Evolutionary conservation across 352 stramenopile species (phyloP).

Genomic region (Phytophthora litchii): DNA sequence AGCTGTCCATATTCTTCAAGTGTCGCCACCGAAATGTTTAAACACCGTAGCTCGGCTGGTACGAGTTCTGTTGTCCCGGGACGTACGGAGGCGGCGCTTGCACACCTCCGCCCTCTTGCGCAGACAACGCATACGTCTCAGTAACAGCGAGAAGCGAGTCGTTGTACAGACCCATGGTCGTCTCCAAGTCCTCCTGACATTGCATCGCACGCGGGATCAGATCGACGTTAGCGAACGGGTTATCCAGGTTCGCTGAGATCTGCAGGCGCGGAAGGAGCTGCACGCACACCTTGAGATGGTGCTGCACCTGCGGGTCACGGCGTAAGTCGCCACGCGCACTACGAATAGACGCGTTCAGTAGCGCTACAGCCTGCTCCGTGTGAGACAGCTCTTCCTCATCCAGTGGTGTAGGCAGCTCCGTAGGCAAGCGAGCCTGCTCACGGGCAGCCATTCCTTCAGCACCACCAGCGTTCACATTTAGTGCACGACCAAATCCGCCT

Average conservation of each 20-base stretch:
- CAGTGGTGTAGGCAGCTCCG: slow-evolving; percentile 82
- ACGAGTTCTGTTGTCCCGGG: slow-evolving; percentile 90
- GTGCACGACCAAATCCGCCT: slow-evolving; percentile 39
- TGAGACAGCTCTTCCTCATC: slow-evolving; percentile 87
- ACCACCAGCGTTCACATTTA: slow-evolving; percentile 71
- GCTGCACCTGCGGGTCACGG: slow-evolving; percentile 80
- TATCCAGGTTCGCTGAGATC: slow-evolving; percentile 90
- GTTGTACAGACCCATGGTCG: slow-evolving; percentile 89
- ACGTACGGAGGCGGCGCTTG: slow-evolving; percentile 83
- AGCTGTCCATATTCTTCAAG: slow-evolving; percentile 21
- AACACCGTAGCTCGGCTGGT: slow-evolving; percentile 87
- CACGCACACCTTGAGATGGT: slow-evolving; percentile 88
- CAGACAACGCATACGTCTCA: slow-evolving; percentile 86
- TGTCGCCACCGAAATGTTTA: slow-evolving; percentile 34
- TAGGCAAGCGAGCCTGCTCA: slow-evolving; percentile 79
- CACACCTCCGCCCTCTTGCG: slow-evolving; percentile 59
- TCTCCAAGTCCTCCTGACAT: slow-evolving; percentile 88
- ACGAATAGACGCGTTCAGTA: slow-evolving; percentile 82
- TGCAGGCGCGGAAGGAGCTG: slow-evolving; percentile 84
- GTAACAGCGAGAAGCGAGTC: slow-evolving; percentile 87
- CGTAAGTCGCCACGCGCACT: slow-evolving; percentile 83
- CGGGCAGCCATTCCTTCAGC: slow-evolving; percentile 81
- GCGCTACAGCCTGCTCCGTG: slow-evolving; percentile 80
- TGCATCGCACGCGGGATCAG: slow-evolving; percentile 89
- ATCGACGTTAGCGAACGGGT: slow-evolving; percentile 88